Base-by-base conservation (phyloP, 1,284 basidiomycete species). In the Ceraceosorus guamensis region DNA sequence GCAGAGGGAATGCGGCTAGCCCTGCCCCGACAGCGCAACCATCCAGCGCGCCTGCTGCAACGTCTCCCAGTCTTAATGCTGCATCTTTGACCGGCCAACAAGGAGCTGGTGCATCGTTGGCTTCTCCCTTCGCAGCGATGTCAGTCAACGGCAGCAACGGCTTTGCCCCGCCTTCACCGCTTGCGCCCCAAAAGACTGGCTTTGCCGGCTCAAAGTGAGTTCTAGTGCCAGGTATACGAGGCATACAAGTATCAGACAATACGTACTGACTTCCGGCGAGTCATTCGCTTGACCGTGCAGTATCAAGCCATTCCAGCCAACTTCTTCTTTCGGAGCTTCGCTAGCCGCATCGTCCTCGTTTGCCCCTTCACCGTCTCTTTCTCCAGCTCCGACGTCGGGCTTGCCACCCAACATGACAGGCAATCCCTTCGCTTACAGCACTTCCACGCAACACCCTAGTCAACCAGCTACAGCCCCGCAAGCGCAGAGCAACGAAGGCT, bases 151-250 rank as follows among this genome's bases (percentile, higher is more conserved):
- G 41, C 52, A 35, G 24, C 56, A 31, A n/a, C 46, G 32, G 24
- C 14, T 4, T 4, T 32, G 13, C 52, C 4, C 5, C 48, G 31
- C 30, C 50, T 6, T 52, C 61, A 16, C 34, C 57, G 35, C 16
- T 71, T 50, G 60, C 63, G 31, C 47, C 68, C 1, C 70, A 71
- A 43, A 52, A 67, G 10, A 73, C 70, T 2, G 68, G 67, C 4
- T 69, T 65, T 34, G 69, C 57, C n/a, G 70, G 67, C 0, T 65
- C 56, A 52, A 43, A 4, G 48, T 68, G 33, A 53, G 48, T 6
- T 24, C 24, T 24, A 24, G 24, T 24, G 24, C 24, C 24, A 24
- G 24, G 24, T 24, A 24, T 24, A 24, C 24, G 24, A 24, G 24
- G 24, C 24, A 24, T 24, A 24, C 24, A 24, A 24, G 24, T 24